Base-by-base conservation (phyloP, 2,329 filamentous ascomycete species). In the Didymellaceae sp. region DNA sequence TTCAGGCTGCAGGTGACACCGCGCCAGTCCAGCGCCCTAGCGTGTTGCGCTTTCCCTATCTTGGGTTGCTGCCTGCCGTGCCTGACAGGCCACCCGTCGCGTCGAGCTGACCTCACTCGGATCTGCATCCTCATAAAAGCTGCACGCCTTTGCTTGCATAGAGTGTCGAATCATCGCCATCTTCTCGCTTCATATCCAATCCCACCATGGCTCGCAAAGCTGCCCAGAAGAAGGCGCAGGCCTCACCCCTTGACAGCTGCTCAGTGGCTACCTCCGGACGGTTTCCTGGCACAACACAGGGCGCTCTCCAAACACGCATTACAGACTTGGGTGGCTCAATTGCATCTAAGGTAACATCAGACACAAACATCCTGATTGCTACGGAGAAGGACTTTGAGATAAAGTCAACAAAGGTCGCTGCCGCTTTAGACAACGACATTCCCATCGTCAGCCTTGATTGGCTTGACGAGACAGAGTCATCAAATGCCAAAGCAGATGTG, bases 401-500 rank as follows among this genome's bases (percentile, higher is more conserved):
- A 34, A 69, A 70, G 1, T 78, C 79, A 0, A 65, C 73, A 33
- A 87, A 87, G 62, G 79, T 82, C 57, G 75, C 74, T 59, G 70
- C 80, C 13, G 82, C 78, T 4, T 67, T 75, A 8, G 59, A 75
- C 10, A 74, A 78, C 25, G 74, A 68, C 16, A 71, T 87, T 10
- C 77, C 78, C 2, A 77, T 90, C 35, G 79, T 90, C 20, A 77
- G 72, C 8, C 67, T 86, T 0, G 72, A 81, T 11, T 91, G 88
- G 88, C 72, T 86, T n/a, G 56, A 81, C 2, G 79, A 85, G n/a
- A 85, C 79, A 17, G 72, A 81, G 28, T 55, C 73, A 11, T 68
- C 73, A 13, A 75, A 74, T 35, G 66, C 48, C 9, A 76, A 73
- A 24, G 62, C 78, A 7, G 59, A 74, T 7, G 75, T 76, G 45